Evolutionary conservation across 495 filamentous ascomycete genomes (phyloP).

Genomic region (Penicillium simplicissimum): DNA sequence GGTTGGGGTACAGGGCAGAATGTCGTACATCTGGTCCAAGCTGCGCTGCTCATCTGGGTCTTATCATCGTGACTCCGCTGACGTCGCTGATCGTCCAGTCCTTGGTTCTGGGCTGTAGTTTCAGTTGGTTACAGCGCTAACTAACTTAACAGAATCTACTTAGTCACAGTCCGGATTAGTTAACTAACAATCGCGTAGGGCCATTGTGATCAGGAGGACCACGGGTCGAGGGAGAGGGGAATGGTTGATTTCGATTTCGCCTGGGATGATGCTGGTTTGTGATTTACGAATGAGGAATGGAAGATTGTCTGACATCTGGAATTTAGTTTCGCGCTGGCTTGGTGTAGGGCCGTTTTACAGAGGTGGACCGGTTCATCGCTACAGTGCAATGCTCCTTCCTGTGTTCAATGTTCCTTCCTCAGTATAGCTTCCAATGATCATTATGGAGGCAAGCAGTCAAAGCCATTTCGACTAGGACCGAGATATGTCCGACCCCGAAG

Average conservation of each 20-base stretch:
- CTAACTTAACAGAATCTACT: neutral
- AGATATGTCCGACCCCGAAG: neutral
- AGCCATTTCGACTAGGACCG: neutral
- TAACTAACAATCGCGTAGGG: neutral
- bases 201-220: neutral
- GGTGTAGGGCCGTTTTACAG: neutral
- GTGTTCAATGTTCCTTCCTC: neutral
- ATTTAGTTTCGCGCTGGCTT: neutral
- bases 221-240: neutral
- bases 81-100: neutral
- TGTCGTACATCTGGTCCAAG: conserved; percentile 17
- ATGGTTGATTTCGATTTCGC: neutral
- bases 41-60: neutral
- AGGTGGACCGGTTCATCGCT: neutral
- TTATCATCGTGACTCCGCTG: conserved; percentile 3
- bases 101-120: neutral
- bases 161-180: neutral
- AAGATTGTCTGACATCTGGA: neutral
- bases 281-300: neutral
- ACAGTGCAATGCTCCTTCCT: neutral
- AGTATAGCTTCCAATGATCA: neutral
- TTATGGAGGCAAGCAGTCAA: neutral
- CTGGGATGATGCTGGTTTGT: neutral
- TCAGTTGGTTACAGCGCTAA: neutral
- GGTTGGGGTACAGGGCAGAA: conserved; percentile 14